A percentile compares a stretch with the other conserved stretches of the same genome.
phyloP scores from a whole-genome alignment of 495 filamentous ascomycete genomes.

The Letharia columbiana region DNA sequence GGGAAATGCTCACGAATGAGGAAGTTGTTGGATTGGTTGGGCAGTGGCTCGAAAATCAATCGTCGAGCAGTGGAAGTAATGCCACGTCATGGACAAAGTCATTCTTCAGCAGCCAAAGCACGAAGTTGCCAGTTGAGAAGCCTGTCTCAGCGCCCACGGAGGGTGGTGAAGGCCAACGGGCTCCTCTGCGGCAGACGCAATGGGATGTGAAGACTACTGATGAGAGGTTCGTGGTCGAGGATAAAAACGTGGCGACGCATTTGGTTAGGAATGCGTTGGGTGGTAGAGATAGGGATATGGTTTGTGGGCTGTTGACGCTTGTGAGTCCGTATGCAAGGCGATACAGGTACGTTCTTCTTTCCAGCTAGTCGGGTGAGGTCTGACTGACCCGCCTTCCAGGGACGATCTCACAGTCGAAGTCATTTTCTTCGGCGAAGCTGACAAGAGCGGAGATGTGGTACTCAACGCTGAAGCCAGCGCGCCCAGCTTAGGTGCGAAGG shows the following conservation, averaged over 20 bases:
- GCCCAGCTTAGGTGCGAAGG: slow-evolving; percentile 40
- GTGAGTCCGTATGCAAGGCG: slow-evolving; percentile 82
- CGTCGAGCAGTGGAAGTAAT: slow-evolving; percentile 34
- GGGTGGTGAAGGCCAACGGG: slow-evolving; percentile 48
- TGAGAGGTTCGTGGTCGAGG: slow-evolving; percentile 82
- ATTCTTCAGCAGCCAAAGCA: slow-evolving; percentile 41
- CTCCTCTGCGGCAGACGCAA: slow-evolving; percentile 77
- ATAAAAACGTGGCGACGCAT: slow-evolving; percentile 95
- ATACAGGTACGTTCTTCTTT: slow-evolving; percentile 56
- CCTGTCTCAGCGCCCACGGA: slow-evolving; percentile 29
- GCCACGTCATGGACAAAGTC: slow-evolving; percentile 36
- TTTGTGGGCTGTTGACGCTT: slow-evolving; percentile 86
- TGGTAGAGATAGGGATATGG: slow-evolving; percentile 86
- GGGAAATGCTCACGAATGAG: slow-evolving; percentile 99
- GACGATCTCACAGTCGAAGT: slow-evolving; percentile 97
- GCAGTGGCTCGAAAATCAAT: slow-evolving; percentile 79
- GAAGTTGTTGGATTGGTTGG: slow-evolving; percentile 95
- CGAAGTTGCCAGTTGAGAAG: slow-evolving; percentile 46
- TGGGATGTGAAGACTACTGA: slow-evolving; percentile 63
- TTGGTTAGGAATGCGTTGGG: slow-evolving; percentile 92
- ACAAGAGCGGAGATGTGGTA: slow-evolving; percentile 62
- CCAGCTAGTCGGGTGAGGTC: not conserved
- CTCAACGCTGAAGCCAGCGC: slow-evolving; percentile 83
- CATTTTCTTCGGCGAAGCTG: slow-evolving; percentile 89
- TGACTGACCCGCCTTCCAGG: slow-evolving; percentile 32